phyloP scores from a whole-genome alignment of 176 grass and related monocot genomes.

The Oryza officinalis region DNA sequence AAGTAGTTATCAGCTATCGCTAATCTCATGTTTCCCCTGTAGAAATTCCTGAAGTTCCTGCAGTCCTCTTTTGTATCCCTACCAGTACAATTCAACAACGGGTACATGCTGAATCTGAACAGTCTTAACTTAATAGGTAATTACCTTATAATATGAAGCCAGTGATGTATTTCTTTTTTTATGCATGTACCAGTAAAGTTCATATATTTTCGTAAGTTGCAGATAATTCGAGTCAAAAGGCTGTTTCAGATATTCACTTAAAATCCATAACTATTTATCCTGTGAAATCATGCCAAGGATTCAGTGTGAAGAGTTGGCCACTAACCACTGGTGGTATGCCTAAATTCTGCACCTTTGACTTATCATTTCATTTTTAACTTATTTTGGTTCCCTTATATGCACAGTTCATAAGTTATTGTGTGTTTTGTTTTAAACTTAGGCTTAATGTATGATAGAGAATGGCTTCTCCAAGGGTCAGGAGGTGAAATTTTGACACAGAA shows the following conservation, averaged over 20 bases:
- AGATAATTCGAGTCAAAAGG: constrained; percentile 41
- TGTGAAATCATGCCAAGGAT: constrained; percentile 93
- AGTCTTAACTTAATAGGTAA: constrained; percentile 65
- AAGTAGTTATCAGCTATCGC: neutral
- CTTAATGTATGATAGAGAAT: constrained; percentile 93
- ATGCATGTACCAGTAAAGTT: constrained; percentile 23
- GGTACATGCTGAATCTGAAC: constrained; percentile 31
- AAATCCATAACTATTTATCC: constrained; percentile 92
- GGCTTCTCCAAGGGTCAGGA: constrained; percentile 80
- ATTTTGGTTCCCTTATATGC: neutral
- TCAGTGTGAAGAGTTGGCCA: constrained; percentile 67
- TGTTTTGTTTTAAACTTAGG: constrained; percentile 44
- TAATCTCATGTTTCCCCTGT: constrained; percentile 28
- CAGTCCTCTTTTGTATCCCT: constrained; percentile 64
- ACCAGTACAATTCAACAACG: constrained; percentile 38
- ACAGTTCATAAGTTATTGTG: neutral
- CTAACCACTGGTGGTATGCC: constrained; percentile 73
- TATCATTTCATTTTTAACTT: neutral
- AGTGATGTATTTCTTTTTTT: constrained; percentile 17
- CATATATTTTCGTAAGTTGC: constrained; percentile 28
- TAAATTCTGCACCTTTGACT: constrained; percentile 1
- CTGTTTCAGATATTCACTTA: constrained; percentile 47
- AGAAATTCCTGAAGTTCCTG: constrained; percentile 82
- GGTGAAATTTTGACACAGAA: constrained; percentile 93
- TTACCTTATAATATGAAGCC: constrained; percentile 4